phyloP scores from a whole-genome alignment of 176 grass and related monocot genomes.

The Raddia guianensis region DNA sequence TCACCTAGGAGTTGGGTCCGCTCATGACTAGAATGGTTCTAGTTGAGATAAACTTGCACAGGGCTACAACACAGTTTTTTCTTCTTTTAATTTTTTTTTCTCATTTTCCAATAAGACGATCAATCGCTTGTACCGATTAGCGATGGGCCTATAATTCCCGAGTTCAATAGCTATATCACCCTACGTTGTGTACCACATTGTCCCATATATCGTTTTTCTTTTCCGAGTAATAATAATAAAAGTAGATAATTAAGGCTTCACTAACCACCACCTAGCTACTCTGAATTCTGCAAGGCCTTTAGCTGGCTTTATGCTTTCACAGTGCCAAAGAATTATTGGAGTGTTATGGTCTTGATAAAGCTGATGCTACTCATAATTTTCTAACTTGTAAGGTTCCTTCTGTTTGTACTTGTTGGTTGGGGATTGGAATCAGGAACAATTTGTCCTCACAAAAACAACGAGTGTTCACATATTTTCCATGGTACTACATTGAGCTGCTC shows the following conservation, averaged over 20 bases:
- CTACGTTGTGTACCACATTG: not conserved
- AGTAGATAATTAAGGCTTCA: not conserved
- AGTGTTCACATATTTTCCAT: not conserved
- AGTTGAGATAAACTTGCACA: too few species aligned
- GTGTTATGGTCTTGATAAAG: slow-evolving; percentile 5
- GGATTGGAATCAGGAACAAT: not conserved
- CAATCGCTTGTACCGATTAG: not conserved
- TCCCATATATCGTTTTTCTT: not conserved
- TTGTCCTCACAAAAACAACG: slow-evolving; percentile 18
- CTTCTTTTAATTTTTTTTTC: too few species aligned
- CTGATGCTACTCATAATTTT: not conserved
- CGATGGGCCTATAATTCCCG: not conserved
- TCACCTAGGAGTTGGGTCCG: too few species aligned
- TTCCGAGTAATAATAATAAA: too few species aligned
- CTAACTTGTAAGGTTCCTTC: not conserved
- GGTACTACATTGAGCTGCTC: not conserved
- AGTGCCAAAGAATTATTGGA: not conserved
- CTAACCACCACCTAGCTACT: not conserved
- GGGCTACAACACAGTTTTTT: too few species aligned
- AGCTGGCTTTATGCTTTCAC: slow-evolving; percentile 12
- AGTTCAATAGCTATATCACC: not conserved
- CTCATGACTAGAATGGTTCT: too few species aligned
- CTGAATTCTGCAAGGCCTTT: not conserved
- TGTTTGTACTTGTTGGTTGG: slow-evolving; percentile 20
- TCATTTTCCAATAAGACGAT: too few species aligned